A percentile compares a stretch with the other conserved stretches of the same genome.
phyloP scores from a whole-genome alignment of 2,329 filamentous ascomycete species.

The Aphanocladium album region DNA sequence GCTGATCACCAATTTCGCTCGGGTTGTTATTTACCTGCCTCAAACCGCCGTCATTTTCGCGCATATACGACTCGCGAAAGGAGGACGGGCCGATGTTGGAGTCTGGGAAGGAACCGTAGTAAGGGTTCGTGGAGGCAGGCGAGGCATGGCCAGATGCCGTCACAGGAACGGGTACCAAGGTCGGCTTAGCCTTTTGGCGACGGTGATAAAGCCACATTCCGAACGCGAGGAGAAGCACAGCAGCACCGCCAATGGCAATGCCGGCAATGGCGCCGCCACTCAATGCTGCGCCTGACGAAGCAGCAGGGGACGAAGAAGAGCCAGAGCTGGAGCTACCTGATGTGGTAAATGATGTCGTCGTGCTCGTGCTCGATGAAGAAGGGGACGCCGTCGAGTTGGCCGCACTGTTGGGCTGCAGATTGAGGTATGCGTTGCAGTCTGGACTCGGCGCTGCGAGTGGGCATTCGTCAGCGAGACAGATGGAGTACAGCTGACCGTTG shows the following conservation, averaged over 20 bases:
- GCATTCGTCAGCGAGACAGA: slow-evolving; percentile 24
- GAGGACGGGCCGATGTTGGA: neutral
- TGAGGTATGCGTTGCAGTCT: slow-evolving; percentile 22
- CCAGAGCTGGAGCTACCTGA: neutral
- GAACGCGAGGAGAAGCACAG: slow-evolving; percentile 18
- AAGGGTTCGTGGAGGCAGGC: slow-evolving; percentile 1
- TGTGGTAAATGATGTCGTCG: slow-evolving; percentile 10
- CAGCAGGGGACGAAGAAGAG: neutral
- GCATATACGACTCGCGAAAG: neutral
- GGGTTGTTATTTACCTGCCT: neutral
- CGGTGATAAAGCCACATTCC: slow-evolving; percentile 16
- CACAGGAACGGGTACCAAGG: slow-evolving; percentile 10
- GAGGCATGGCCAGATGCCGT: slow-evolving; percentile 2
- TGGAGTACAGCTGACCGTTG: slow-evolving; percentile 20
- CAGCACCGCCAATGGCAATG: slow-evolving; percentile 22
- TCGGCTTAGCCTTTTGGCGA: slow-evolving; percentile 11
- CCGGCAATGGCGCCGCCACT: slow-evolving; percentile 21
- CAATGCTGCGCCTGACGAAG: slow-evolving; percentile 1
- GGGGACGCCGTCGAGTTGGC: neutral
- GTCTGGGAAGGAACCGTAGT: neutral
- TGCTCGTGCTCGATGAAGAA: neutral
- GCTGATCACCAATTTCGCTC: neutral
- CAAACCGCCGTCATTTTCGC: neutral
- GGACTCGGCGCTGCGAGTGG: slow-evolving; percentile 22
- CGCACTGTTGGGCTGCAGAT: slow-evolving; percentile 18